Evolutionary conservation across 306 rosid species (phyloP).

Genomic region (Delonix regia): DNA sequence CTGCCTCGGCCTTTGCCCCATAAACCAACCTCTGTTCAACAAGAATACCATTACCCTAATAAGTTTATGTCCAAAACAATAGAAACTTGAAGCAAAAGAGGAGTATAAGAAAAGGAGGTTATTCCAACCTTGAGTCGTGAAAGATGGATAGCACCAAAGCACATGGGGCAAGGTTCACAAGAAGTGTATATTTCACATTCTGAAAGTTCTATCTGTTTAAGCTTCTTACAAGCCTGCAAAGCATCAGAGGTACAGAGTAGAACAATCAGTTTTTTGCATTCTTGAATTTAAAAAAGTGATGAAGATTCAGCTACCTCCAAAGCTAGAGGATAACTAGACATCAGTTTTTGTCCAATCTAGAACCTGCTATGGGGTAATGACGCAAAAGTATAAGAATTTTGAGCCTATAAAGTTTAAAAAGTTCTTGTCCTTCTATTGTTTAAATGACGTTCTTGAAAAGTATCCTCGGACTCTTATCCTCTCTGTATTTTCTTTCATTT

Average conservation of each 20-base stretch:
- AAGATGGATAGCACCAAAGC: conserved; percentile 98
- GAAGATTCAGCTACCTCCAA: not conserved
- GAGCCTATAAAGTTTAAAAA: not conserved
- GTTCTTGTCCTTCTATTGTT: not conserved
- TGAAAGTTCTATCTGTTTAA: conserved; percentile 81
- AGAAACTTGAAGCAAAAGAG: not conserved
- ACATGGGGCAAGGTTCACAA: conserved; percentile 99
- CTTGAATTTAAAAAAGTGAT: not conserved
- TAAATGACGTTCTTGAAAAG: not conserved
- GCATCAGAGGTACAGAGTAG: not conserved
- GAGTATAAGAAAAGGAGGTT: not conserved
- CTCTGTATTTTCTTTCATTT: not conserved
- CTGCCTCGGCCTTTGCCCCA: conserved; percentile 98
- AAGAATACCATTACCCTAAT: not conserved
- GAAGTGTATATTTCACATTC: conserved; percentile 93
- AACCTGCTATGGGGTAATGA: not conserved
- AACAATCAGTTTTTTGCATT: not conserved
- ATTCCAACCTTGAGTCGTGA: conserved; percentile 81
- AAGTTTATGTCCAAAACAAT: conserved; percentile 6
- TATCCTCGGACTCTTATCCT: not conserved
- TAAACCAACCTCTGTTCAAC: conserved; percentile 82
- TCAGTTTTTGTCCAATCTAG: conserved; percentile 1
- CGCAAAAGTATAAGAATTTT: not conserved
- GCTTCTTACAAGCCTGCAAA: conserved; percentile 86
- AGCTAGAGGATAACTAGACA: not conserved